These are phyloP conservation scores for Pythium grandisporangium DNA, from an alignment of 352 stramenopile genomes.

Conservation along the genomic window DNA sequence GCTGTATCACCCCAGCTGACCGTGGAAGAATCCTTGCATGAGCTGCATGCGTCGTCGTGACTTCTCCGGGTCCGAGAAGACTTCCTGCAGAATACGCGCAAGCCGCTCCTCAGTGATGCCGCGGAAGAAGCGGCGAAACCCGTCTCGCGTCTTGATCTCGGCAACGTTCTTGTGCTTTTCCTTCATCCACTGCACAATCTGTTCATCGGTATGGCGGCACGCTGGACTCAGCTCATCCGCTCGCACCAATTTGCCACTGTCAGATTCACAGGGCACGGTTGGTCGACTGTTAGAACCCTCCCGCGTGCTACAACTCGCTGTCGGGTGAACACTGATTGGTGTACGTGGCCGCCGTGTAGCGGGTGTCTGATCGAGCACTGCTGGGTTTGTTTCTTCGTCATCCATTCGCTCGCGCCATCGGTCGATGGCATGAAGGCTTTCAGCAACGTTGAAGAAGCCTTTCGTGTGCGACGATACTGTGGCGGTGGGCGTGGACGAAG, in stretches of 20 bases:
- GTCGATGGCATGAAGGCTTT: slow-evolving; percentile 65
- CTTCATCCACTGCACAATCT: slow-evolving; percentile 40
- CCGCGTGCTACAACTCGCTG: too few relatives aligned
- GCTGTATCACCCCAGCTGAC: too few relatives aligned
- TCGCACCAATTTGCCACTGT: too few relatives aligned
- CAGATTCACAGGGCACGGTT: too few relatives aligned
- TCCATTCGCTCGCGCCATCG: slow-evolving; percentile 66
- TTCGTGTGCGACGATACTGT: too few relatives aligned
- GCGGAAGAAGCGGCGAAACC: slow-evolving; percentile 56
- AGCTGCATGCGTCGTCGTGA: slow-evolving; percentile 52
- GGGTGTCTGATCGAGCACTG: background rate
- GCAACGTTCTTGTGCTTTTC: slow-evolving; percentile 25
- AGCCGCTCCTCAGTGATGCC: slow-evolving; percentile 45
- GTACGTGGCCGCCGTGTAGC: background rate
- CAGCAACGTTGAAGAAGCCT: slow-evolving; percentile 64
- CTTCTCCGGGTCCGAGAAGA: slow-evolving; percentile 44
- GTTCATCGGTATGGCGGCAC: slow-evolving; percentile 29
- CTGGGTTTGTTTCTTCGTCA: slow-evolving; percentile 16
- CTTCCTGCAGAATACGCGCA: slow-evolving; percentile 29
- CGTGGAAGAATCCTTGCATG: slow-evolving; percentile 48
- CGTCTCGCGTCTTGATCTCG: slow-evolving; percentile 64
- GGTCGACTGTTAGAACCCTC: too few relatives aligned
- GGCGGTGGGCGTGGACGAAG: slow-evolving; percentile 8
- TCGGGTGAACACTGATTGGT: background rate
- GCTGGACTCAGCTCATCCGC: slow-evolving; percentile 20